These are phyloP conservation scores for Rhizophora apiculata DNA, from an alignment of 345 rosid species.

Conservation along the genomic window DNA sequence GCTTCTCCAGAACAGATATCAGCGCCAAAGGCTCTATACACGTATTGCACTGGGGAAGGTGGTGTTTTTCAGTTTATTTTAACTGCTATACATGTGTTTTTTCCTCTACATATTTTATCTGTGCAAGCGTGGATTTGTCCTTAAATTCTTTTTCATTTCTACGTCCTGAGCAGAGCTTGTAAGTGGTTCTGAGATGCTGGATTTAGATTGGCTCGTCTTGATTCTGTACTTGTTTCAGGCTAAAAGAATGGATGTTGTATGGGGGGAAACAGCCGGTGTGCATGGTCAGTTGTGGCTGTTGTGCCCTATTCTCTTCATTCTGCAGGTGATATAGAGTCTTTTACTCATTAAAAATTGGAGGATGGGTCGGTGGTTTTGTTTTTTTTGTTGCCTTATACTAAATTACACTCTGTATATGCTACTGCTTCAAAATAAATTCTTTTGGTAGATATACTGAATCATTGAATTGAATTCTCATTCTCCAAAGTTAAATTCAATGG, in stretches of 20 bases:
- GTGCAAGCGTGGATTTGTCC: not conserved
- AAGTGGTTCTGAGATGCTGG: constrained; percentile 5
- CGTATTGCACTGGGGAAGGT: constrained; percentile 99
- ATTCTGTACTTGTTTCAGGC: constrained; percentile 48
- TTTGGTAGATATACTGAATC: no score
- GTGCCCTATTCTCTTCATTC: constrained; percentile 83
- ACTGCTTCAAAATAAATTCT: no score
- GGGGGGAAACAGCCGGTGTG: constrained; percentile 99
- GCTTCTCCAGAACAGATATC: constrained; percentile 98
- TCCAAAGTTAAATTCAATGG: not conserved
- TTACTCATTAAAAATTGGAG: not conserved
- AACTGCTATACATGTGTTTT: not conserved
- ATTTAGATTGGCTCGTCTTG: constrained; percentile 6
- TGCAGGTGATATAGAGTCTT: constrained; percentile 61
- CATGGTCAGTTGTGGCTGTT: constrained; percentile 91
- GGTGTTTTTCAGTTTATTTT: not conserved
- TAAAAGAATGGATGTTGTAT: constrained; percentile 99
- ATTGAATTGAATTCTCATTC: not conserved
- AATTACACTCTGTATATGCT: not conserved
- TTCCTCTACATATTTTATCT: constrained; percentile 10
- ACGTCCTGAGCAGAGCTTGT: not conserved
- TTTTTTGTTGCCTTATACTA: not conserved
- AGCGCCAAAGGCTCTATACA: constrained; percentile 97
- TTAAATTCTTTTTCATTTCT: no score
- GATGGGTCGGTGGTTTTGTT: not conserved